These are phyloP conservation scores for Diphasiastrum complanatum DNA, from an alignment of 83 land plant species.

Conservation along the genomic window DNA sequence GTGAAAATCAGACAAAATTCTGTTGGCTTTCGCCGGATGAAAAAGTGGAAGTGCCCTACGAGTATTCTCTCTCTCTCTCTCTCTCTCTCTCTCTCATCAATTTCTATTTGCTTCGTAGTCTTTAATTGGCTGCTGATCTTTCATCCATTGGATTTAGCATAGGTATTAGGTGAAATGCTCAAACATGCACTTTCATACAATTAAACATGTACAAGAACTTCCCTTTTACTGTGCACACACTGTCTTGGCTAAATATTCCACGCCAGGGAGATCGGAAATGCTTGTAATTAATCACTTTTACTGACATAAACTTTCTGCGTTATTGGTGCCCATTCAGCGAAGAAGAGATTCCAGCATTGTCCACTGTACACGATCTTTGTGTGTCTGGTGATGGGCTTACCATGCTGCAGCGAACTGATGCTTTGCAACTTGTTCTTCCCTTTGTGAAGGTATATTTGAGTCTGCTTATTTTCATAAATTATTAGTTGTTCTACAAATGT, in stretches of 20 bases:
- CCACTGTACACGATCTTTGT: slow-evolving; percentile 77
- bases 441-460: slow-evolving; percentile 58
- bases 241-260: too few species aligned
- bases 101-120: too few species aligned
- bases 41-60: slow-evolving; percentile 40
- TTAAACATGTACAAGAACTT: too few species aligned
- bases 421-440: slow-evolving; percentile 71
- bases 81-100: neutral
- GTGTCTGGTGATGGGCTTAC: slow-evolving; percentile 91
- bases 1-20: slow-evolving; percentile 29
- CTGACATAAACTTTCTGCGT: too few species aligned
- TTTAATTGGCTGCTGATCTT: too few species aligned
- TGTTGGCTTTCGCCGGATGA: slow-evolving; percentile 97
- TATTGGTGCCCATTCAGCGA: slow-evolving; percentile 54
- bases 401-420: slow-evolving; percentile 72
- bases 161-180: too few species aligned
- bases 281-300: too few species aligned
- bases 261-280: too few species aligned
- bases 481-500: neutral
- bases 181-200: too few species aligned
- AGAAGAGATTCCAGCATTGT: slow-evolving; percentile 56
- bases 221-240: too few species aligned
- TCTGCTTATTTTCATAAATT: neutral
- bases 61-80: slow-evolving; percentile 30
- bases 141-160: too few species aligned